Base-by-base conservation (phyloP, 108 stramenopile species). In the Bacterosira constricta region DNA sequence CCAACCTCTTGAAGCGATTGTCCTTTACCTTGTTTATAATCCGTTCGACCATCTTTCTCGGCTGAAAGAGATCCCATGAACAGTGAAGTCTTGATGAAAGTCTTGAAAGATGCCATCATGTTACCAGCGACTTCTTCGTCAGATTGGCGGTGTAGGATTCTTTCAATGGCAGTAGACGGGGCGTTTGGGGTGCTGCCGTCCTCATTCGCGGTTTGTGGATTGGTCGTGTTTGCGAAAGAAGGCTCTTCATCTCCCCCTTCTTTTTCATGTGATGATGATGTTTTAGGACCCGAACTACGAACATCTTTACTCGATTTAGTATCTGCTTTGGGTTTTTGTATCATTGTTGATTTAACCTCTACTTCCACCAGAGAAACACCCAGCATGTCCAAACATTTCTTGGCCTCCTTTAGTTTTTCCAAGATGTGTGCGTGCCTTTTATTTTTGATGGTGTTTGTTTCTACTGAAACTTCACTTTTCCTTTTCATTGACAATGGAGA, bases 331-430 rank as follows among this genome's bases (percentile, higher is more conserved):
- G n/a, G n/a, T 46, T 7, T 25, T 13, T 31, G 21, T 2, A 53
- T 32, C 20, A 29, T 27, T 20, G 59, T 31, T 12, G 63, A 53
- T 47, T 29, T 58, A 26, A 70, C 59, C 50, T 85, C 77, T 0
- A 74, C 65, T 27, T 79, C 80, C 13, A 85, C 84, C 13, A 89
- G 55, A 18, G 74, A 71, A 18, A 86, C 76, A 0, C 84, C 88
- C 13, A 86, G 36, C 17, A 41, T 20, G 26, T 86, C 72, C 58
- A 89, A 57, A 41, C 17, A 58, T 20, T 68, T 25, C 32, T 75
- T 57, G 0, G 85, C 88, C 61, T 76, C 66, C 9, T 67, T 70
- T 23, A 78, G 56, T 41, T 70, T 64, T 8, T 51, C 50, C 39
- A 58, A 10, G n/a, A 71, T 63, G 8, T 38, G 41, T n/a, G 46